Evolutionary conservation across 2,329 filamentous ascomycete species (phyloP), one percentile per base, ranked within the genome.

Genomic region (Trichophyton schoenleinii): DNA sequence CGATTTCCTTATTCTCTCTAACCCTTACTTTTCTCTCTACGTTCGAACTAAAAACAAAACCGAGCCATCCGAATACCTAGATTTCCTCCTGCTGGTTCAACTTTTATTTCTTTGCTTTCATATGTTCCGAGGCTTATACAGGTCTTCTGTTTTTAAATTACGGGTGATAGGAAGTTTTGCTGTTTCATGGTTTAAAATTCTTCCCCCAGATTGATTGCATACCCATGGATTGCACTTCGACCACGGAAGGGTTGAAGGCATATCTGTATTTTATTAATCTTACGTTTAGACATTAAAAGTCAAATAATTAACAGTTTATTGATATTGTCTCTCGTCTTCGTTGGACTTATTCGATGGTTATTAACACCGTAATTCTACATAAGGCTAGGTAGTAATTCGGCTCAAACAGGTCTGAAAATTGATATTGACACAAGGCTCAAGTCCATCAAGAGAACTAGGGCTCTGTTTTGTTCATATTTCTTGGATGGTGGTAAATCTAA

Each of bases 181-280:
- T 36, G 11, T 15, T 28, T n/a, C 20, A 20, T 6, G 49, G 28
- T 31, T n/a, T n/a, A 11, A 53, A 52, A 53, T 31, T 31, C 22
- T 34, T 53, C 22, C 3, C 31, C 49, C 49, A 34, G 31, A 34
- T 55, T 36, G 28, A 34, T 36, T 36, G 28, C 49, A 55, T 36
- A 55, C 34, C 31, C n/a, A 55, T 55, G 49, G 49, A 55, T 34
- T 18, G n/a, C 18, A 28, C 49, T 36, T 55, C 28, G 25, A 20
- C 49, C 25, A 9, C 15, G 31, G 49, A 55, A 55, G n/a, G 49
- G 49, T 36, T 36, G 25, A 55, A 55, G 49, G 15, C 15, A 55
- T 55, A 36, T 55, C 31, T 55, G 49, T 55, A 55, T 28, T 55
- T 55, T 55, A 55, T 55, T 55, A 55, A 55, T 49, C 20, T 25